These are phyloP conservation scores for Phaeosphaeriaceae sp. DNA, from an alignment of 2,329 filamentous ascomycete species.

Conservation along the genomic window DNA sequence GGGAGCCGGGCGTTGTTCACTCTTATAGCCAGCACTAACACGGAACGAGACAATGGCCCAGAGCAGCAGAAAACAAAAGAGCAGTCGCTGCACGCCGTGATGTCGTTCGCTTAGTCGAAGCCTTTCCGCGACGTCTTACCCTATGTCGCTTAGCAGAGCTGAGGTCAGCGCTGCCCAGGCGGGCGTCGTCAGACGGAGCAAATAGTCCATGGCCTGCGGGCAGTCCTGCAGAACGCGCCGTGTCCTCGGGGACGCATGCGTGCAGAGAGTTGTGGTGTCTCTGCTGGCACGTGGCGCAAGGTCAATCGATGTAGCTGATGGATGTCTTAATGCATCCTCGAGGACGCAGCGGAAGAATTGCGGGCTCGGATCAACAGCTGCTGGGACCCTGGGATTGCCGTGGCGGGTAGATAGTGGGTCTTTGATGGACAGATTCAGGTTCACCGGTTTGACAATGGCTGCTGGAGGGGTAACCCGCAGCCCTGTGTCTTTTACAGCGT, in stretches of 20 bases:
- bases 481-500: neutral
- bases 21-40: neutral
- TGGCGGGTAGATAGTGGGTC: slow-evolving; percentile 9
- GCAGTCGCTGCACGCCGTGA: neutral
- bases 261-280: neutral
- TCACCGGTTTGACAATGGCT: slow-evolving; percentile 12
- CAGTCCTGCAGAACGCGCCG: slow-evolving; percentile 7
- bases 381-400: slow-evolving; percentile 2
- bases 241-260: neutral
- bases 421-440: neutral
- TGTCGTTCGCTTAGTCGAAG: slow-evolving; percentile 8
- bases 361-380: slow-evolving; percentile 5
- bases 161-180: neutral
- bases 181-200: slow-evolving; percentile 9
- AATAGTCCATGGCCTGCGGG: slow-evolving; percentile 1
- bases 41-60: neutral
- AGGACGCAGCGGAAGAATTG: neutral
- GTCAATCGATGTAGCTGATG: neutral
- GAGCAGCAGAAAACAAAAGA: neutral
- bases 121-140: slow-evolving; percentile 10
- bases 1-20: neutral
- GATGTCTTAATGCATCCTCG: neutral
- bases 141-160: slow-evolving; percentile 11
- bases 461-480: too few species aligned
- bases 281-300: slow-evolving; percentile 11